A percentile compares a stretch with the other conserved stretches of the same genome.
These are phyloP conservation scores for Apophysomyces elegans DNA, from an alignment of 371 early-diverging fungal genomes.

Conservation along the genomic window DNA sequence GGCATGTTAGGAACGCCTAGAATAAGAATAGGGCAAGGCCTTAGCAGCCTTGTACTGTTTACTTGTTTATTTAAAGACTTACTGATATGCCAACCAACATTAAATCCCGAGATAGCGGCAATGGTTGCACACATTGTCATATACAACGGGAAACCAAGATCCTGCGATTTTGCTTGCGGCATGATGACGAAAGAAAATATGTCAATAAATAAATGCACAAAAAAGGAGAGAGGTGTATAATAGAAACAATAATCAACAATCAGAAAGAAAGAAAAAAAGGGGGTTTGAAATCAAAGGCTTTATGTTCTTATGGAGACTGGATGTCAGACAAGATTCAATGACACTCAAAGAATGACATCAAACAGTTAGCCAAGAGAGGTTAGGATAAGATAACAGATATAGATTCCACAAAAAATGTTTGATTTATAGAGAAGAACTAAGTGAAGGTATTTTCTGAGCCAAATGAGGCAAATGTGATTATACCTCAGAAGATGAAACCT, in stretches of 20 bases:
- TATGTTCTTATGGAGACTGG: too few relatives aligned
- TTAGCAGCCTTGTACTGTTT: constrained; percentile 1
- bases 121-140: constrained; percentile 42
- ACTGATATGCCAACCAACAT: constrained; percentile 54
- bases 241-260: too few relatives aligned
- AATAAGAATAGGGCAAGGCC: not conserved
- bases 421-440: not conserved
- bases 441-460: not conserved
- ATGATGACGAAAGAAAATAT: not conserved
- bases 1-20: constrained; percentile 58
- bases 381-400: not conserved
- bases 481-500: constrained; percentile 4
- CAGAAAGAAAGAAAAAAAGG: not conserved
- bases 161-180: constrained; percentile 28
- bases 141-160: constrained; percentile 39
- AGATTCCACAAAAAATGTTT: not conserved
- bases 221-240: too few relatives aligned
- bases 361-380: not conserved
- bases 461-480: not conserved
- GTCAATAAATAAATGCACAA: too few relatives aligned
- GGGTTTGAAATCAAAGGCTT: not conserved
- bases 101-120: constrained; percentile 49
- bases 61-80: constrained; percentile 13
- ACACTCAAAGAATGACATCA: not conserved
- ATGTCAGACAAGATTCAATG: too few relatives aligned